Base-by-base conservation (phyloP, 1,284 basidiomycete species). In the Ustilago lituana region DNA sequence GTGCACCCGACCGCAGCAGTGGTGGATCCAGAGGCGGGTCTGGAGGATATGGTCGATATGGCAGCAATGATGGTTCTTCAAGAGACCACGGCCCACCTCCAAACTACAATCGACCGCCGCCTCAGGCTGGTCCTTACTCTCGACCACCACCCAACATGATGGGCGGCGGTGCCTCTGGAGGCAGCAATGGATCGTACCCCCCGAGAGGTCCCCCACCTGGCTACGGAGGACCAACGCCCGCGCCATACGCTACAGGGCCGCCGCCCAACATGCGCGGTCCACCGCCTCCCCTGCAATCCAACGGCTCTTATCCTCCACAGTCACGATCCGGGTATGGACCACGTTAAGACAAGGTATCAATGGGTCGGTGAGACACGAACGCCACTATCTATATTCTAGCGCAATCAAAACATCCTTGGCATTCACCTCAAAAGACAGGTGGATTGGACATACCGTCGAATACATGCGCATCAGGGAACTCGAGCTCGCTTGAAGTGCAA, bases 71-170 rank as follows among this genome's bases (percentile, higher is more conserved):
- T 14, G 40, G 45, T 9, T 38, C 53, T 4, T 40, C 59, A 0
- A 40, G 56, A 52, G 66, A 57, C 33, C 50, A 58, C 14, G 55
- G 47, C 11, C 32, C 43, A 10, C 52, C 60, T 10, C 67, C 57
- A 9, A 61, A 61, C n/a, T 70, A 61, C 50, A 57, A 49, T 12
- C 57, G 67, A 9, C 53, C 57, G 15, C 61, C 67, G 15, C 61
- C 61, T 22, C 54, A 59, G 20, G 51, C 38, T 12, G 53, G 50
- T 1, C 53, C 61, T 6, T 64, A 64, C 43, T 61, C 67, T 29
- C 56, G 61, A 26, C 61, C 67, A 8, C 67, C 67, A 12, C 67
- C 67, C 17, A 57, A 56, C 24, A 62, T 66, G 62, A 60, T 58
- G 51, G 47, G 47, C 7, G 40, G 48, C n/a, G 52, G 40, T 9